Evolutionary conservation across 345 rosid species (phyloP), one percentile per base, ranked within the genome.

Genomic region (Murraya paniculata): DNA sequence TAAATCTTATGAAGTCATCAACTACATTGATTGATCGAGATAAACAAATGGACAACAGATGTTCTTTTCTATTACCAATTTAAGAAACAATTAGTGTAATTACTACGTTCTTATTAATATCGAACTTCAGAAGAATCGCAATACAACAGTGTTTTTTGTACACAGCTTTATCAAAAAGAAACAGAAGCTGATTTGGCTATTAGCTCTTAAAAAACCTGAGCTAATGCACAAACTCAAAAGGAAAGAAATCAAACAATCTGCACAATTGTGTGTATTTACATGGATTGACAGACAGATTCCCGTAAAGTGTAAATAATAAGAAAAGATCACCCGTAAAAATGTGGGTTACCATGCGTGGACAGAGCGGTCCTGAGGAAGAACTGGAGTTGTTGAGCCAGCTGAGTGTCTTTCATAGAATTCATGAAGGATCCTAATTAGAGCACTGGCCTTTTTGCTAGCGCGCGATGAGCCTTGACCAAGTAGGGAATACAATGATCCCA

Each of bases 401-500:
- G 88, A 81, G 74, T 78, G 85, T 70, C 83, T 85, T 78, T 93
- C 98, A 24, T 78, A 82, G 80, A 88, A 93, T 77, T 90, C 89
- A 30, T 91, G 98, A 14, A 91, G 94, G 77, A 91, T 61, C 83
- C 86, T 85, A 45, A 93, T 89, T 31, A 93, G 90, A 53, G 91
- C 79, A 73, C 90, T 78, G 22, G 95, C 92, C 74, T 91, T 93
- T 88, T 84, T 95, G 89, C 94, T 85, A 58, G 89, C 87, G 53
- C 91, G 86, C 73, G 90, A 76, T 2, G 91, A 87, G 78, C 98
- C 97, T 81, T 91, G 90, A 50, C 86, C 80, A 64, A 91, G 83
- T 78, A 65, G 80, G 81, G 94, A 88, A 84, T 93, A 93, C 71
- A 93, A 86, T 2, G 94, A 86, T 67, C 79, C 86, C 92, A 90